Evolutionary conservation across 257 asterid species (phyloP), one percentile per base, ranked within the genome.

Genomic region (Forsythia suspensa): DNA sequence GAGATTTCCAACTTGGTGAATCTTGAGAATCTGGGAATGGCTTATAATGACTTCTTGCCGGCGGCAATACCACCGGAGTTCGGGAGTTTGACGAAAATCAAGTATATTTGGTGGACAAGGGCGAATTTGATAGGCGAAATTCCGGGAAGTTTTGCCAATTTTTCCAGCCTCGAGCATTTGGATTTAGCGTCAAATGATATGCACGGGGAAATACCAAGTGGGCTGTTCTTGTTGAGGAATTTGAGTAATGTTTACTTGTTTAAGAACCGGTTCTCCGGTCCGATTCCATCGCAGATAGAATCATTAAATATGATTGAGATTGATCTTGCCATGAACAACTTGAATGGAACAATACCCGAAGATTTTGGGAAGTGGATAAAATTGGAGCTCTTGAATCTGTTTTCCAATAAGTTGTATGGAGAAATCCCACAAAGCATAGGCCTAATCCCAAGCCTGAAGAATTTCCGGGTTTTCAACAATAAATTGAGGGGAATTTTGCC

Each of bases 311-410:
- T 95, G 91, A 83, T 80, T 0, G 90, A 85, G 20, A 2, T 92
- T 52, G 98, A 95, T 82, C 79, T 95, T 34, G 59, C 96, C 3
- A 79, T 76, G 84, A 95, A 95, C 77, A 69, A 77, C 15, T 71
- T 95, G 83, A 86, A 87, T 0, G 98, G 98, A 38, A 61, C 20
- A 77, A 90, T 95, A 37, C 97, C 99, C 0, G 93, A 80, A 68
- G 95, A 86, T 79, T 38, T 93, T 43, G 97, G 94, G 13, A 90
- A 91, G 79, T 72, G 90, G 81, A 77, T 85, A n/a, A 85, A 86
- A 0, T 59, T 95, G 82, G 79, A 86, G 82, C 13, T 80, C 40
- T 75, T 95, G 81, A 78, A 80, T 85, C 73, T 93, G 63, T 90
- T 38, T 37, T 13, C 65, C 0, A 95, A 95, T 70, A 73, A 85